Percentiles rank a stretch among this genome's conserved stretches.
phyloP scores from a whole-genome alignment of 129 eudicot species.

The Rutidosis leptorrhynchoides region DNA sequence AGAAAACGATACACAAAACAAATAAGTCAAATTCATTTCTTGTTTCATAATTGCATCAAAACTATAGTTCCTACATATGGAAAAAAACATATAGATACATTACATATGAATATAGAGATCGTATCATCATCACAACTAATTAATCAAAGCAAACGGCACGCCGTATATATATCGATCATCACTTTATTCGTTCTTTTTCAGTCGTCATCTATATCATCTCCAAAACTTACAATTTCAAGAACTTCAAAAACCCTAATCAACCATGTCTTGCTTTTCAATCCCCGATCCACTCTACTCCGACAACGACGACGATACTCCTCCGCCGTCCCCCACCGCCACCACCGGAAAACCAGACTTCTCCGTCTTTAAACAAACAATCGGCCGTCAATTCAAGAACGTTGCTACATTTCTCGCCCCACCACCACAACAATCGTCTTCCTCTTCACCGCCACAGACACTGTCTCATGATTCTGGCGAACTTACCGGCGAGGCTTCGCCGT shows the following conservation, averaged over 20 bases:
- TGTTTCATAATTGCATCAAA: background rate
- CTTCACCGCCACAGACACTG: background rate
- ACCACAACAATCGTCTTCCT: constrained; percentile 26
- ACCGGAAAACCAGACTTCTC: constrained; percentile 41
- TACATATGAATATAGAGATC: background rate
- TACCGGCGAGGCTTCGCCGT: constrained; percentile 16
- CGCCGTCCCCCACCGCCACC: constrained; percentile 29
- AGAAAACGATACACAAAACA: too few relatives aligned
- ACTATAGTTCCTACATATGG: background rate
- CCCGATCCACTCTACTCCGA: constrained; percentile 41
- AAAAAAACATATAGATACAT: background rate
- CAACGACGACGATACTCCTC: background rate
- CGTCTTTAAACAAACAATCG: constrained; percentile 40
- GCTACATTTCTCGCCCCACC: constrained; percentile 72
- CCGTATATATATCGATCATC: constrained; percentile 14
- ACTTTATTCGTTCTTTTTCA: background rate
- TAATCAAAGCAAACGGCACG: background rate
- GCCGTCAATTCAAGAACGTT: constrained; percentile 53
- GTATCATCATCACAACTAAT: background rate
- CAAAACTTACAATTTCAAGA: background rate
- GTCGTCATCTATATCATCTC: constrained; percentile 13
- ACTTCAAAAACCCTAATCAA: constrained; percentile 14
- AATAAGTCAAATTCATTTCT: too few relatives aligned
- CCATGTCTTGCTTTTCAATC: constrained; percentile 30
- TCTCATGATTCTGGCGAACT: constrained; percentile 23